These are phyloP conservation scores for Rhododendron griersonianum DNA, from an alignment of 148 eudicot species.

Conservation along the genomic window DNA sequence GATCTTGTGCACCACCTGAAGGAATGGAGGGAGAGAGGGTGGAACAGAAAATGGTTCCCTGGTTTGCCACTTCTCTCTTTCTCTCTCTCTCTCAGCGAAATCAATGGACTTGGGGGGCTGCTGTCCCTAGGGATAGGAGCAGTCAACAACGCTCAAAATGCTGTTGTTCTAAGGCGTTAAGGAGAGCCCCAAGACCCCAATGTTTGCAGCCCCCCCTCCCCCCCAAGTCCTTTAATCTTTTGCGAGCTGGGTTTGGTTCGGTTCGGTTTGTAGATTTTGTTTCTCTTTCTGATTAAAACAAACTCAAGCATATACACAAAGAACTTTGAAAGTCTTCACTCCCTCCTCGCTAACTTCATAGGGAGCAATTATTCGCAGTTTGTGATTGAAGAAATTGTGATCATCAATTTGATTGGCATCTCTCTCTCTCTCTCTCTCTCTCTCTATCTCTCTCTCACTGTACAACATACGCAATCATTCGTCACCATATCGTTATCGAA, in stretches of 20 bases:
- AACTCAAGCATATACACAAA: neutral
- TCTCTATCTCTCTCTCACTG: neutral
- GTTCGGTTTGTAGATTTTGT: neutral
- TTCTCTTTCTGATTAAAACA: neutral
- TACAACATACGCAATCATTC: slow-evolving; percentile 17
- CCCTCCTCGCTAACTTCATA: neutral
- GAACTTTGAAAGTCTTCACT: neutral
- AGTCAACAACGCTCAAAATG: too few species aligned
- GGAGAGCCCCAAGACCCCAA: too few species aligned
- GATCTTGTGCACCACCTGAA: neutral
- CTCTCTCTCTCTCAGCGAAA: too few species aligned
- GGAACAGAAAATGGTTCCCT: too few species aligned
- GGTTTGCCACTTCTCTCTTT: too few species aligned
- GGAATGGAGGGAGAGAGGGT: too few species aligned
- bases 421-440: neutral
- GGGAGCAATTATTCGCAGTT: neutral
- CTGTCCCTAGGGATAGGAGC: too few species aligned
- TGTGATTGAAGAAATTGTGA: neutral
- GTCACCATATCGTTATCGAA: slow-evolving; percentile 4
- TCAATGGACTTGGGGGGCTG: too few species aligned
- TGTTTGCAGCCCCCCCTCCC: too few species aligned
- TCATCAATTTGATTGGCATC: neutral
- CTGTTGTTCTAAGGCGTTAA: too few species aligned
- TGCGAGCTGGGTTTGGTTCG: neutral
- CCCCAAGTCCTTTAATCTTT: neutral